Evolutionary conservation across 352 stramenopile species (phyloP).

Genomic region (Phytopythium chamaehyphon): DNA sequence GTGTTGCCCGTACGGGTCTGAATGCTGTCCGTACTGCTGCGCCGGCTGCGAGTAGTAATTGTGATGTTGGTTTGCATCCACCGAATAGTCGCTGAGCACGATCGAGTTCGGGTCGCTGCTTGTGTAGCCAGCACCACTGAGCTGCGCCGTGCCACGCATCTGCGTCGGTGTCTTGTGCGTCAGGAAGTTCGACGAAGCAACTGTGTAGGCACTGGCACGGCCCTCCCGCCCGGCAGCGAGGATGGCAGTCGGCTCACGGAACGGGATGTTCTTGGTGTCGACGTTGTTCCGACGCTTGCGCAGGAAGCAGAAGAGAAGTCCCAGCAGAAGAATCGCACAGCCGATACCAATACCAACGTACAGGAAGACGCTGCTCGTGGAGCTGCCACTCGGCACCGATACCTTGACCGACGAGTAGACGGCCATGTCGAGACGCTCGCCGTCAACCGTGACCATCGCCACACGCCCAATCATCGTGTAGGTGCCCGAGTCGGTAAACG

Average conservation of each 20-base stretch:
- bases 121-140: constrained; percentile 29
- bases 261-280: constrained; percentile 71
- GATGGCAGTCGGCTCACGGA: constrained; percentile 43
- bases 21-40: constrained; percentile 6
- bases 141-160: constrained; percentile 21
- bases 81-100: constrained; percentile 25
- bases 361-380: constrained; percentile 47
- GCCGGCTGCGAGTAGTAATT: constrained; percentile 8
- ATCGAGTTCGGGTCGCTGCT: constrained; percentile 34
- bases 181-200: constrained; percentile 65
- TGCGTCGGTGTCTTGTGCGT: constrained; percentile 52
- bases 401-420: constrained; percentile 73
- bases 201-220: constrained; percentile 48
- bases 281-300: constrained; percentile 55
- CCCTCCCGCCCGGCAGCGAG: constrained; percentile 23
- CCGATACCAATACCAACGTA: constrained; percentile 74
- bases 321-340: constrained; percentile 54
- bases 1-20: constrained; percentile 4
- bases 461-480: constrained; percentile 72
- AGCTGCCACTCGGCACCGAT: constrained; percentile 40
- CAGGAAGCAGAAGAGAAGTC: constrained; percentile 64
- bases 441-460: constrained; percentile 67
- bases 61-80: constrained; percentile 3
- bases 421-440: constrained; percentile 73
- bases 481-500: constrained; percentile 47